phyloP scores from a whole-genome alignment of 768 basidiomycete species.

The Kwoniella heveanensis region DNA sequence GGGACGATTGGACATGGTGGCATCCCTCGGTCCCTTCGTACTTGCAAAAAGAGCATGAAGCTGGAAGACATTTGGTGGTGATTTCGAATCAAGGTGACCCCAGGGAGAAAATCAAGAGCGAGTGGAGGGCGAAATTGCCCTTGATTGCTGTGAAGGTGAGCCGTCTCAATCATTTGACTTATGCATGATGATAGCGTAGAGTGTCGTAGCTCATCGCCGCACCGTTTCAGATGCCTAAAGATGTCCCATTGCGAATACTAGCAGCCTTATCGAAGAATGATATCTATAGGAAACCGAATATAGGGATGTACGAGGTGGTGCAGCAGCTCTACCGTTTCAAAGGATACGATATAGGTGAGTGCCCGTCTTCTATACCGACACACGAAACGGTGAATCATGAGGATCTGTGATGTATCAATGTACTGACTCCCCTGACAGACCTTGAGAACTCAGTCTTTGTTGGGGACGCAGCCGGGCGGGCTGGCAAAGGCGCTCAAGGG shows the following conservation, averaged over 20 bases:
- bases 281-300: slow-evolving; percentile 79
- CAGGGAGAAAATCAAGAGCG: slow-evolving; percentile 57
- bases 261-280: slow-evolving; percentile 70
- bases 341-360: slow-evolving; percentile 68
- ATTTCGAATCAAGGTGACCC: slow-evolving; percentile 72
- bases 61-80: slow-evolving; percentile 68
- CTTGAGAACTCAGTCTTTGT: slow-evolving; percentile 71
- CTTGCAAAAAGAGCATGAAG: slow-evolving; percentile 64
- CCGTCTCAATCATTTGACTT: too few species aligned
- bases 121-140: slow-evolving; percentile 77
- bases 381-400: too few species aligned
- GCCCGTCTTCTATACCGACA: neutral
- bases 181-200: too few species aligned
- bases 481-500: slow-evolving; percentile 26
- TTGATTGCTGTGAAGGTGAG: slow-evolving; percentile 63
- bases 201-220: neutral
- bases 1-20: slow-evolving; percentile 74
- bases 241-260: slow-evolving; percentile 74
- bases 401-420: too few species aligned
- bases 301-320: slow-evolving; percentile 80
- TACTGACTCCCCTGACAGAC: too few species aligned
- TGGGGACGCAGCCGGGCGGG: slow-evolving; percentile 85
- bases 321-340: slow-evolving; percentile 65
- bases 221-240: slow-evolving; percentile 64
- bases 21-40: slow-evolving; percentile 64